A percentile compares a stretch with the other conserved stretches of the same genome.
Evolutionary conservation across 1,139 yeast genomes (phyloP).

Genomic region (Pichia sp.): DNA sequence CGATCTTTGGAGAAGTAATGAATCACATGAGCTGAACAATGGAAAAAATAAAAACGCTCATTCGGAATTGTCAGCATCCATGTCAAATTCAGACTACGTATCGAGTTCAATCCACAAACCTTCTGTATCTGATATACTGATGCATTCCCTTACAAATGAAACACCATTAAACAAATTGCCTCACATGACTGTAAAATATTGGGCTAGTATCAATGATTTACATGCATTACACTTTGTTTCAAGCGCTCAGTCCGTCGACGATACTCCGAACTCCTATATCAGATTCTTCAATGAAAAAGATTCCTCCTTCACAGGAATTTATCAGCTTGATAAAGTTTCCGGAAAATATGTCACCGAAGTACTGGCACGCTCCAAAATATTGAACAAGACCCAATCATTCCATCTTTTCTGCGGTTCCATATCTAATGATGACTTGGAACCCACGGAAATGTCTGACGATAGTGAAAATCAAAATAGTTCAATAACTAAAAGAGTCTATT

Average conservation of each 20-base stretch:
- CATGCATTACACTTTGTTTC: constrained; percentile 41
- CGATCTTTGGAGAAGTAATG: constrained; percentile 19
- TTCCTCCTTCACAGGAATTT: constrained; percentile 21
- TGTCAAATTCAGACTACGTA: not conserved
- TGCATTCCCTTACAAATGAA: constrained; percentile 87
- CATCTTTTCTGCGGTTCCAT: constrained; percentile 52
- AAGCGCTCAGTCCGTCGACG: constrained; percentile 28
- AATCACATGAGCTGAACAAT: not conserved
- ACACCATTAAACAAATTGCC: constrained; percentile 70
- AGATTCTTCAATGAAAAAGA: constrained; percentile 27
- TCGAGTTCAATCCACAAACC: constrained; percentile 43
- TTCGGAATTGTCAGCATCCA: not conserved
- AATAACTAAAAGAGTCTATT: constrained; percentile 42
- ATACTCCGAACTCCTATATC: constrained; percentile 23
- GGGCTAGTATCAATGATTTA: constrained; percentile 61
- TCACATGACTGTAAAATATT: constrained; percentile 57
- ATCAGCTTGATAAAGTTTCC: constrained; percentile 23
- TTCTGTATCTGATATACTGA: constrained; percentile 69
- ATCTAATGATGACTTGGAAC: constrained; percentile 19
- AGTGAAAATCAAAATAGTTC: constrained; percentile 26
- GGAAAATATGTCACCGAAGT: constrained; percentile 52
- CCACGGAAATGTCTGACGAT: not conserved
- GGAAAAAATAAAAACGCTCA: not conserved
- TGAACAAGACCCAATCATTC: constrained; percentile 78
- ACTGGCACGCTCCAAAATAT: constrained; percentile 69